Evolutionary conservation across 2,329 filamentous ascomycete genomes (phyloP), one percentile per base, ranked within the genome.

Genomic region (Chaetomium globosum): DNA sequence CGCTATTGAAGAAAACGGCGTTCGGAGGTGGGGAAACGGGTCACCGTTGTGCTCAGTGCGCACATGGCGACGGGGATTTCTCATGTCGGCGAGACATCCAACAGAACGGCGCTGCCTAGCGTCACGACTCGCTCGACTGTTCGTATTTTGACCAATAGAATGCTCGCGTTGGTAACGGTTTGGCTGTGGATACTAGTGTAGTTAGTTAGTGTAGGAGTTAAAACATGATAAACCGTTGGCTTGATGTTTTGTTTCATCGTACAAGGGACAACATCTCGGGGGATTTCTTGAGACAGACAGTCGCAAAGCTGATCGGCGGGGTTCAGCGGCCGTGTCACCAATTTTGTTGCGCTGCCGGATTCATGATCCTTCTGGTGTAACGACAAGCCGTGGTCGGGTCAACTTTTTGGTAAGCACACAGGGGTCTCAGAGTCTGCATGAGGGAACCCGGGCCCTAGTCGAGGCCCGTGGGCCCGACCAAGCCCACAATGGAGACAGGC

Each of bases 61-160:
- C 62, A 60, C 62, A 64, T 64, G 62, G 62, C 62, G 30, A 60
- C 62, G 62, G 56, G 62, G 62, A 63, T 61, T 55, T 57, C 10
- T 51, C 10, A 46, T 61, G 13, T 28, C 39, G 5, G 10, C 33
- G 26, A 9, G 23, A 26, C 23, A 52, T 30, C 8, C 16, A 19
- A n/a, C 16, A 43, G 39, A 43, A 43, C 39, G 39, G 51, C 51
- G 23, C 49, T 30, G 49, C 23, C 49, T 9, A 52, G 21, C 23
- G 49, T 52, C 13, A 28, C 49, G 49, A 28, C 13, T 26, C n/a
- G 6, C n/a, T 48, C 5, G 26, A 26, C 13, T 39, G 13, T 4
- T 43, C 58, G 58, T 60, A 60, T 53, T 53, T 53, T 7, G 49
- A 31, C 48, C 58, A 52, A 61, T 48, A 3, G 21, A 2, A 4